Base-by-base conservation (phyloP, 2,329 filamentous ascomycete genomes). In the Colletotrichum tabaci region DNA sequence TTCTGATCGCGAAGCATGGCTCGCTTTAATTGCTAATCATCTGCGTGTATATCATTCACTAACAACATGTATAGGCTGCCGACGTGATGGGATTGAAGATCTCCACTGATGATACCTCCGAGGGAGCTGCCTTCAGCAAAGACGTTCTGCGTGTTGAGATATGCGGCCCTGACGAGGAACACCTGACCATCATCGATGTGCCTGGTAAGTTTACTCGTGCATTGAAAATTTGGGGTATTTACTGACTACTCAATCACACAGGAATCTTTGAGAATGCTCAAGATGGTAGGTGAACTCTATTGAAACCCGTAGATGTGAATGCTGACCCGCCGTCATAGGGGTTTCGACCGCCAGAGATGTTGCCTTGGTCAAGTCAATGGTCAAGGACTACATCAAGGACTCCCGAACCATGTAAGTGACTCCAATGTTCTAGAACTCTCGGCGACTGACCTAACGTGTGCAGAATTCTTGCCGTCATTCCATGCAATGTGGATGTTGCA, bases 151-250 rank as follows among this genome's bases (percentile, higher is more conserved):
- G 72, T 42, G 73, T 76, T 40, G 75, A 74, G 58, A 74, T 75
- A 42, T 72, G 64, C n/a, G 74, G 75, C 6, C 74, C 75, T 15
- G 46, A 73, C 0, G 69, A 76, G 61, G 73, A 74, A 46, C 71
- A 76, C n/a, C 50, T 76, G 15, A 75, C 74, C 9, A 63, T 76
- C 26, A 75, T 75, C 21, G 75, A 75, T 61, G 73, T 76, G 4
- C 75, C 87, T 0, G 87, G 87, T 0, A 84, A 38, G 88, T 88
- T 61, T 80, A 12, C 74, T 0, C 68, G 77, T 87, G 1, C 88
- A 23, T 88, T 21, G 30, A 3, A 10, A 15, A 5, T 88, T 67
- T 80, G 83, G 9, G 74, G 74, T 57, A 35, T 0, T 74, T 0
- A 67, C 74, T 64, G 84, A 85, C 0, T 26, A 82, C 0, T 87